These are phyloP conservation scores for Saposhnikovia divaricata DNA, from an alignment of 129 eudicot species.

Conservation along the genomic window DNA sequence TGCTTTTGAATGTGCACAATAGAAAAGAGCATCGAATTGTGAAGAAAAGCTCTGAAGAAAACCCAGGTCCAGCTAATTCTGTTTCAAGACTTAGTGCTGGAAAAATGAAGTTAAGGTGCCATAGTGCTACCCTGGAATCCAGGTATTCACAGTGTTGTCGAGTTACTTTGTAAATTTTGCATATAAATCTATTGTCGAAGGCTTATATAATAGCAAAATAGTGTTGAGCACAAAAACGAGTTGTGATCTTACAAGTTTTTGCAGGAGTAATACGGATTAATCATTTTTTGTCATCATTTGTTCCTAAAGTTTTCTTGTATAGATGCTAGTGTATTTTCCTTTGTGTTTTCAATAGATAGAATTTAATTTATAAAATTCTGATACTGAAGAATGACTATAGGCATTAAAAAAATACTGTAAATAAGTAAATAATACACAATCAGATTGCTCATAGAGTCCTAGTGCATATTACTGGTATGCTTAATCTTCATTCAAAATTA, in stretches of 20 bases:
- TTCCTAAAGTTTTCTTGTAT: not conserved
- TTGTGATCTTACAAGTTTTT: not conserved
- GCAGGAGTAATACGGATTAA: not conserved
- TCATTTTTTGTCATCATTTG: not conserved
- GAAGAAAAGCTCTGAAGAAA: not conserved
- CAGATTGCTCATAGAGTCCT: no score
- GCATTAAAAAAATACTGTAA: no score
- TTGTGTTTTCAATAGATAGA: not conserved
- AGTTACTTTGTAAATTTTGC: not conserved
- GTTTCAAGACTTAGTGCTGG: not conserved
- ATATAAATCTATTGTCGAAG: not conserved
- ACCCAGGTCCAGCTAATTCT: not conserved
- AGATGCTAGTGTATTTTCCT: not conserved
- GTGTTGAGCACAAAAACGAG: not conserved
- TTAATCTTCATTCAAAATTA: conserved; percentile 31
- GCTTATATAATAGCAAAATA: not conserved
- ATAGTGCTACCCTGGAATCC: not conserved
- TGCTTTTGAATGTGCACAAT: not conserved
- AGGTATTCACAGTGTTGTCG: not conserved
- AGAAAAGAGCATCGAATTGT: not conserved
- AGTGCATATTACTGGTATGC: no score
- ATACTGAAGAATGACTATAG: not conserved
- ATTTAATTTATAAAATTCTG: not conserved
- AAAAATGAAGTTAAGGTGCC: not conserved
- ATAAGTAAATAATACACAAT: no score